phyloP scores from a whole-genome alignment of 2,329 filamentous ascomycete species.

The Torrubiella hemipterigena region DNA sequence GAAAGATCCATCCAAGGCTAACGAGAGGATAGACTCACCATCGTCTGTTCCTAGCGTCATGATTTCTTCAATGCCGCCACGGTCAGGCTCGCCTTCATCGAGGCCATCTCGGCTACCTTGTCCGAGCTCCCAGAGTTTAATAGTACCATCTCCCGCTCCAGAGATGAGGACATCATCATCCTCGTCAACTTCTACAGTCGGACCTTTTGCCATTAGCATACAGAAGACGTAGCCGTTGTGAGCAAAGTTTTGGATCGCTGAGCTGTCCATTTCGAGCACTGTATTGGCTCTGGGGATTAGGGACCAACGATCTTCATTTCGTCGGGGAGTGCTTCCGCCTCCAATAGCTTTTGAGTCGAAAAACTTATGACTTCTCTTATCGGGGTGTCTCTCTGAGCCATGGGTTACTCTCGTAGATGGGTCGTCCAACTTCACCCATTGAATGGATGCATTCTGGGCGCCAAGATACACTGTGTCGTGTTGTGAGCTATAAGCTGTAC shows the following conservation, averaged over 20 bases:
- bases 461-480: conserved; percentile 81
- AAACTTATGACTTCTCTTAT: conserved; percentile 71
- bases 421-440: conserved; percentile 74
- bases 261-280: conserved; percentile 68
- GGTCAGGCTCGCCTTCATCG: conserved; percentile 29
- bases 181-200: conserved; percentile 51
- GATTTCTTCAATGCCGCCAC: conserved; percentile 55
- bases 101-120: conserved; percentile 8
- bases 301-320: conserved; percentile 46
- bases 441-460: conserved; percentile 87
- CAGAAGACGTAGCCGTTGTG: conserved; percentile 95
- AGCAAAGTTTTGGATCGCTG: conserved; percentile 76
- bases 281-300: conserved; percentile 40
- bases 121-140: conserved; percentile 78
- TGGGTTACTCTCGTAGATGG: conserved; percentile 45
- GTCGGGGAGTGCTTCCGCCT: conserved; percentile 64
- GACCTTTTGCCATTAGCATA: conserved; percentile 74
- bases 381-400: conserved; percentile 58
- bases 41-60: conserved; percentile 51
- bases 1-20: conserved; percentile 82
- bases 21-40: conserved; percentile 56
- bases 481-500: conserved; percentile 73
- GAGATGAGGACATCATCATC: conserved; percentile 78
- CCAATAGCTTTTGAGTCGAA: conserved; percentile 86
- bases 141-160: conserved; percentile 83